These are phyloP conservation scores for Juncus inflexus DNA, from an alignment of 176 grass and related monocot species.

Conservation along the genomic window DNA sequence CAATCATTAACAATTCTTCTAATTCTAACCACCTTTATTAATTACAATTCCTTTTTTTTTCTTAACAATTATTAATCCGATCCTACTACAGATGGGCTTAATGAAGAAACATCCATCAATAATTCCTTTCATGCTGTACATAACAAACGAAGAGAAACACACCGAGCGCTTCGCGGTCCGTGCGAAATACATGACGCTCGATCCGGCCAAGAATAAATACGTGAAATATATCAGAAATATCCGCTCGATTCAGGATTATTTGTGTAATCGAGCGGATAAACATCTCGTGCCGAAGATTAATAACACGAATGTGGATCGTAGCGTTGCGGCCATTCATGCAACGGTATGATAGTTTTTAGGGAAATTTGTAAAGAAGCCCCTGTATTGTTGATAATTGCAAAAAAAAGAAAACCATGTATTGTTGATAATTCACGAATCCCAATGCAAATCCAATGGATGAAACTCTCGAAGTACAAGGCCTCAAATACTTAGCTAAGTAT, in stretches of 20 bases:
- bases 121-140: conserved; percentile 97
- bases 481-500: no score
- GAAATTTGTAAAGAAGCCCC: no score
- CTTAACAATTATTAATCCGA: conserved; percentile 4
- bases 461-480: no score
- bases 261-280: conserved; percentile 86
- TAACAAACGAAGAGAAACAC: conserved; percentile 92
- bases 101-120: conserved; percentile 99
- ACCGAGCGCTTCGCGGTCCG: conserved; percentile 91
- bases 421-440: no score
- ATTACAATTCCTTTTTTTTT: conserved; percentile 20
- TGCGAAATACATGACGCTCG: conserved; percentile 96
- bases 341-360: conserved; percentile 27
- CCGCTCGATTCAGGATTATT: conserved; percentile 84
- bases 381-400: no score
- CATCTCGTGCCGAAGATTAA: conserved; percentile 94
- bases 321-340: conserved; percentile 79
- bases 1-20: no score
- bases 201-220: conserved; percentile 91
- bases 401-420: no score
- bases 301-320: conserved; percentile 92
- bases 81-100: conserved; percentile 72
- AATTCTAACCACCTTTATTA: conserved; percentile 1
- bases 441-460: no score
- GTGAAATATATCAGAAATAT: conserved; percentile 94